A percentile compares a stretch with the other conserved stretches of the same genome.
Conservation (phyloP, 2,329 filamentous ascomycete genomes). For the Fusarium brachygibbosum region DNA sequence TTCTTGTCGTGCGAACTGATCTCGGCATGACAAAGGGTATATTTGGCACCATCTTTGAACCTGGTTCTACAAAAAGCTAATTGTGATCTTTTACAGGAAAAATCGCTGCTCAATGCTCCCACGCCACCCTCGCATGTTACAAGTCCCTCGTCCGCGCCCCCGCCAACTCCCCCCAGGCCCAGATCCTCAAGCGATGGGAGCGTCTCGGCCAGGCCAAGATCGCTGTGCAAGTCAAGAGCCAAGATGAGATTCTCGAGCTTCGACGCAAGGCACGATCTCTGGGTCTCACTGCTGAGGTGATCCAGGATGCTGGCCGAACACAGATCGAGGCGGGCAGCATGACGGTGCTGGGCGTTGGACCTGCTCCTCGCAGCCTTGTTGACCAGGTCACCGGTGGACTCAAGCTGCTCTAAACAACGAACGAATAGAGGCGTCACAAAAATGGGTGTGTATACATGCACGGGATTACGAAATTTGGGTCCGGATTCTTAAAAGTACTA, state of each 20-base stretch:
- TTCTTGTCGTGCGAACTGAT: constrained; percentile 92
- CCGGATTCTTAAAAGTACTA: constrained; percentile 31
- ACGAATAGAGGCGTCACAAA: not conserved
- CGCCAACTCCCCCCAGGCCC: constrained; percentile 66
- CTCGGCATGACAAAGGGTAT: constrained; percentile 97
- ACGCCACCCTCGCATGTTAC: constrained; percentile 98
- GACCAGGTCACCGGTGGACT: constrained; percentile 87
- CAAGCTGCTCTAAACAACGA: constrained; percentile 76
- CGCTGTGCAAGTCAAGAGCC: constrained; percentile 87
- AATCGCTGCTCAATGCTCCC: constrained; percentile 94
- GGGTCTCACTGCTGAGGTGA: constrained; percentile 88
- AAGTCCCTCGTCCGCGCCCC: constrained; percentile 78
- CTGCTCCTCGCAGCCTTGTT: constrained; percentile 86
- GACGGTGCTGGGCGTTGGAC: constrained; percentile 88
- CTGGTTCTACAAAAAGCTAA: not conserved
- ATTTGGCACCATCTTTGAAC: constrained; percentile 38
- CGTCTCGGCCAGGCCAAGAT: constrained; percentile 90
- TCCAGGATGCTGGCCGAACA: constrained; percentile 95
- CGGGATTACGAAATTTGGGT: constrained; percentile 25
- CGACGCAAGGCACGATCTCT: constrained; percentile 85
- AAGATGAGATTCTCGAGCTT: constrained; percentile 81
- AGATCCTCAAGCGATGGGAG: constrained; percentile 87
- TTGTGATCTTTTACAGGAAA: constrained; percentile 74
- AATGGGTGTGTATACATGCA: constrained; percentile 9
- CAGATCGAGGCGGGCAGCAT: constrained; percentile 95